Evolutionary conservation across 768 basidiomycete species (phyloP).

Genomic region (Mycena leptocephala): DNA sequence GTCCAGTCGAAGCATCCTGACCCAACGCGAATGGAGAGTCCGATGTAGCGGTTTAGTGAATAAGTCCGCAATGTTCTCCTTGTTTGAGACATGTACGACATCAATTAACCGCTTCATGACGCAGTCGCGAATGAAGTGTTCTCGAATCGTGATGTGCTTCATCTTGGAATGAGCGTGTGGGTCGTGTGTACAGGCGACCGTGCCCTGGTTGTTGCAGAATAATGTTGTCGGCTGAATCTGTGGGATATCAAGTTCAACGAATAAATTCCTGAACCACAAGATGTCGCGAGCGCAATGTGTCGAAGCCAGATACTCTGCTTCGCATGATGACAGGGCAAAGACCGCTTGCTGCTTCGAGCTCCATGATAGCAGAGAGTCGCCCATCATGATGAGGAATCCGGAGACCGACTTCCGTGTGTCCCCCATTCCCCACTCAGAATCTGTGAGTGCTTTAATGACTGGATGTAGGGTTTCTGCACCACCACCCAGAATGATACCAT

Average conservation of each 20-base stretch:
- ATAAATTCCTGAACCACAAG: slow-evolving; percentile 34
- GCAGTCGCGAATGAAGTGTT: slow-evolving; percentile 42
- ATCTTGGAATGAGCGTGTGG: slow-evolving; percentile 41
- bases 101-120: slow-evolving; percentile 37
- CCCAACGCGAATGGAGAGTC: slow-evolving; percentile 1
- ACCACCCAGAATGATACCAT: slow-evolving; percentile 25
- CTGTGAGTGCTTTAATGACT: slow-evolving; percentile 22
- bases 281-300: slow-evolving; percentile 14
- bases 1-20: slow-evolving; percentile 21
- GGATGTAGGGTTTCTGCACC: slow-evolving; percentile 8
- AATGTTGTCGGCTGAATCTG: slow-evolving; percentile 1
- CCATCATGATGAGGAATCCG: slow-evolving; percentile 48
- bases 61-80: slow-evolving; percentile 42
- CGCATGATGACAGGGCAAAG: slow-evolving; percentile 50
- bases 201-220: slow-evolving; percentile 34
- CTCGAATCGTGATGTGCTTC: slow-evolving; percentile 49
- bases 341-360: slow-evolving; percentile 48
- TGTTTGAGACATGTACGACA: slow-evolving; percentile 35
- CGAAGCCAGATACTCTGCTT: slow-evolving; percentile 43
- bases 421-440: slow-evolving; percentile 37
- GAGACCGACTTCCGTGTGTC: slow-evolving; percentile 44
- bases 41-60: slow-evolving; percentile 46
- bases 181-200: slow-evolving; percentile 39
- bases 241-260: slow-evolving; percentile 24
- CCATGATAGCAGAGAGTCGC: slow-evolving; percentile 48